Evolutionary conservation across 371 early-diverging fungal species (phyloP).

Genomic region (Synchytrium microbalum): DNA sequence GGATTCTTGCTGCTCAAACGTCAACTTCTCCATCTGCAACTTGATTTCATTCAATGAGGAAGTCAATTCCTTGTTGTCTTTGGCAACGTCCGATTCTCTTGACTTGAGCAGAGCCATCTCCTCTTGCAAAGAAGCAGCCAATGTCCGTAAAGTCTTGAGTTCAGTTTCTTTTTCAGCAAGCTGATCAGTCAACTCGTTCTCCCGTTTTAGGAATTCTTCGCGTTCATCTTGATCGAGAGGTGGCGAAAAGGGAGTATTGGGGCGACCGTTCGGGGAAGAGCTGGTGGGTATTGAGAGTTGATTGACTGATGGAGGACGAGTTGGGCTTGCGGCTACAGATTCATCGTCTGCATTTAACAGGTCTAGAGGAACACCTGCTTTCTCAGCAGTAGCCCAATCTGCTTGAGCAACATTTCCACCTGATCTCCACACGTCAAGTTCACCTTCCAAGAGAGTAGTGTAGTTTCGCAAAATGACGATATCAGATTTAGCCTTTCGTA

Average conservation of each 20-base stretch:
- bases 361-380: too few relatives aligned
- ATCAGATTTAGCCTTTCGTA: slow-evolving; percentile 81
- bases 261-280: slow-evolving; percentile 33
- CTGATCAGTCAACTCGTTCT: slow-evolving; percentile 87
- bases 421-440: slow-evolving; percentile 78
- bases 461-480: slow-evolving; percentile 72
- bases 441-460: slow-evolving; percentile 74
- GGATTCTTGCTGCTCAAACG: slow-evolving; percentile 79
- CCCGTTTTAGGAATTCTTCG: slow-evolving; percentile 85
- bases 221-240: slow-evolving; percentile 77
- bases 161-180: slow-evolving; percentile 79
- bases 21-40: slow-evolving; percentile 74
- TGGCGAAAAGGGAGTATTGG: slow-evolving; percentile 66
- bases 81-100: slow-evolving; percentile 37
- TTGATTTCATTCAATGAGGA: slow-evolving; percentile 61
- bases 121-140: slow-evolving; percentile 52
- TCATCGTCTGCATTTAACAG: too few relatives aligned
- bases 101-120: slow-evolving; percentile 61
- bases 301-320: slow-evolving; percentile 4
- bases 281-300: slow-evolving; percentile 15
- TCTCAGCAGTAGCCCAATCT: too few relatives aligned
- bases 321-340: too few relatives aligned
- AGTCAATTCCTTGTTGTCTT: slow-evolving; percentile 66
- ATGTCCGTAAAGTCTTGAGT: slow-evolving; percentile 47
- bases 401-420: slow-evolving; percentile 25